Conservation (phyloP, 2,329 filamentous ascomycete genomes). For the Verticillium dahliae region DNA sequence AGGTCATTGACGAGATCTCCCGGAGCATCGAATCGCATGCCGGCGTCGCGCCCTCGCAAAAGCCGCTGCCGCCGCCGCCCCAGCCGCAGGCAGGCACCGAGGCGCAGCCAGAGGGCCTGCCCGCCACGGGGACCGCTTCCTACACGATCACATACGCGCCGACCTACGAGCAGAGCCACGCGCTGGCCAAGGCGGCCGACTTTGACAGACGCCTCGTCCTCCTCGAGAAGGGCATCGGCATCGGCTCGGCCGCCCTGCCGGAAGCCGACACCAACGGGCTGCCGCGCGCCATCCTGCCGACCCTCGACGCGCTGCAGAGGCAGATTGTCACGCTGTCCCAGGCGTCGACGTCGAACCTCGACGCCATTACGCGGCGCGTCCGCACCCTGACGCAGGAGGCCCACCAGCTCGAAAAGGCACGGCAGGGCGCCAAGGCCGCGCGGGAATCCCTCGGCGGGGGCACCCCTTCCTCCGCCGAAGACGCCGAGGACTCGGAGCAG, state of each 20-base stretch:
- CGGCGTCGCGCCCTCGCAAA: background rate
- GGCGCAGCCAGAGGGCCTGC: background rate
- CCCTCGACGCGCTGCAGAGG: constrained; percentile 72
- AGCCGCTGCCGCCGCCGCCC: constrained; percentile 11
- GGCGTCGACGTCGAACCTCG: constrained; percentile 65
- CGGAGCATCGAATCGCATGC: constrained; percentile 8
- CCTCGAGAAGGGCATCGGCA: constrained; percentile 75
- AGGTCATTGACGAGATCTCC: constrained; percentile 62
- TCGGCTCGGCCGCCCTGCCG: constrained; percentile 62
- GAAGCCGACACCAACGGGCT: constrained; percentile 51
- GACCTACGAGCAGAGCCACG: constrained; percentile 60
- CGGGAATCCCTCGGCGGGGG: constrained; percentile 49
- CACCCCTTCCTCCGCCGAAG: constrained; percentile 32
- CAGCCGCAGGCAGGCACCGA: constrained; percentile 7
- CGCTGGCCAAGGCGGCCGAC: constrained; percentile 73
- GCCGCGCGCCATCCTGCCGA: constrained; percentile 69
- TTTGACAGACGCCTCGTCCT: constrained; percentile 77
- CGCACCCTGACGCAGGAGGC: constrained; percentile 66
- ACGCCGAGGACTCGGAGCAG: constrained; percentile 57
- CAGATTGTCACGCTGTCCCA: constrained; percentile 72
- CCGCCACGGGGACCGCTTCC: background rate
- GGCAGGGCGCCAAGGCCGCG: constrained; percentile 54
- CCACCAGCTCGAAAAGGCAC: constrained; percentile 61
- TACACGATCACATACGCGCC: constrained; percentile 61
- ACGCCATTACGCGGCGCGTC: constrained; percentile 63